These are phyloP conservation scores for Elongisporangium anandrum DNA, from an alignment of 352 stramenopile genomes.

Conservation along the genomic window DNA sequence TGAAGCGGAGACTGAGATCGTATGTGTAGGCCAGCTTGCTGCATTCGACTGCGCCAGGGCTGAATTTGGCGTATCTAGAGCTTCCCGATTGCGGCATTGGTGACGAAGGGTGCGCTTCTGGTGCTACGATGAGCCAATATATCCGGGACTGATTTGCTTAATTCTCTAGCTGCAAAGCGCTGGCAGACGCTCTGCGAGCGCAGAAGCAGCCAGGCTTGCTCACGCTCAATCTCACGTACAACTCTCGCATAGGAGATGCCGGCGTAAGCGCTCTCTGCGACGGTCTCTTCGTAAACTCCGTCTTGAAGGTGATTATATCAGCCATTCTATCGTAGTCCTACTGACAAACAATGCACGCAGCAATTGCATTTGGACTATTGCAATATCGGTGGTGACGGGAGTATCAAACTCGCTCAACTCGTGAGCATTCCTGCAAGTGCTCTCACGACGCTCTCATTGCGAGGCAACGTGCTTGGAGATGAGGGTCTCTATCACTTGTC, in stretches of 20 bases:
- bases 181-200: conserved; percentile 39
- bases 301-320: conserved; percentile 59
- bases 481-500: conserved; percentile 70
- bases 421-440: conserved; percentile 49
- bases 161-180: conserved; percentile 38
- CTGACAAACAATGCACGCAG: conserved; percentile 10
- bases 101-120: conserved; percentile 23
- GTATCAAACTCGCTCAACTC: conserved; percentile 70
- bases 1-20: neutral
- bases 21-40: conserved; percentile 35
- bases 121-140: neutral
- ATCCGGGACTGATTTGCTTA: no score
- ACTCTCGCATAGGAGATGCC: conserved; percentile 49
- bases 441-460: conserved; percentile 54
- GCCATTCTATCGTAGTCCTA: no score
- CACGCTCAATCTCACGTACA: conserved; percentile 76
- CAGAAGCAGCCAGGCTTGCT: conserved; percentile 59
- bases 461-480: conserved; percentile 52
- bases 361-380: conserved; percentile 82
- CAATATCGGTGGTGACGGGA: conserved; percentile 27
- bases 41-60: conserved; percentile 26
- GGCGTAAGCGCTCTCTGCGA: conserved; percentile 53
- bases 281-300: conserved; percentile 61
- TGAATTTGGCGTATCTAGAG: conserved; percentile 79
- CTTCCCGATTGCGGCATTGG: conserved; percentile 75